These are phyloP conservation scores for Murraya koenigii DNA, from an alignment of 345 rosid species.

Conservation along the genomic window DNA sequence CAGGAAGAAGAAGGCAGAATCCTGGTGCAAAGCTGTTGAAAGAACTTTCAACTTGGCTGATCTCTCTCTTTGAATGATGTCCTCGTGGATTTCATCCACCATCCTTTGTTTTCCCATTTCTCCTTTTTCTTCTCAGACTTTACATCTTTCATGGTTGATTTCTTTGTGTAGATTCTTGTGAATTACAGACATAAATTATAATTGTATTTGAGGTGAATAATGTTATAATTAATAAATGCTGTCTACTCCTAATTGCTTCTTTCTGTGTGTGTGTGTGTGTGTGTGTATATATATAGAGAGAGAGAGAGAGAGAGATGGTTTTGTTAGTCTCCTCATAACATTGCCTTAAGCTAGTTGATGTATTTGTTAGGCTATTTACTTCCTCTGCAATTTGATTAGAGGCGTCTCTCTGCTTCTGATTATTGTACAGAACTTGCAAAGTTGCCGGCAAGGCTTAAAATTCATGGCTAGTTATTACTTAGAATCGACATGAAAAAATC, in stretches of 20 bases:
- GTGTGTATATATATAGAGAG: no score
- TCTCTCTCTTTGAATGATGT: constrained; percentile 44
- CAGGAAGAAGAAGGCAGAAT: constrained; percentile 73
- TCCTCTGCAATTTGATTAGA: not conserved
- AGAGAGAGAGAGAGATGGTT: fast-evolving
- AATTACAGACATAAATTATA: not conserved
- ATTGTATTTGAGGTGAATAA: not conserved
- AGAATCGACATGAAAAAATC: no score
- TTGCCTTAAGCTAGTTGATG: not conserved
- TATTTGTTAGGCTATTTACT: no score
- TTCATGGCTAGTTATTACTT: no score
- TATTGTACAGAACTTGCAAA: no score
- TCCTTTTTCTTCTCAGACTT: not conserved
- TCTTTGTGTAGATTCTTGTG: not conserved
- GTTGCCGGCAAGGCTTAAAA: no score
- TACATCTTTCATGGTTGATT: not conserved
- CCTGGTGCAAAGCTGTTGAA: constrained; percentile 86
- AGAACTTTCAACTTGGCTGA: constrained; percentile 76
- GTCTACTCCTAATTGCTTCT: not conserved
- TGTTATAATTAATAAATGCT: not conserved
- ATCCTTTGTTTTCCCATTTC: not conserved
- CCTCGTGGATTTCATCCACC: not conserved
- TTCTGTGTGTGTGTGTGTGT: no score
- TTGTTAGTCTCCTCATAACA: not conserved
- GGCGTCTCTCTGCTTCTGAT: not conserved